Evolutionary conservation across 75 land plant species (phyloP).

Genomic region (Cryptomeria japonica): DNA sequence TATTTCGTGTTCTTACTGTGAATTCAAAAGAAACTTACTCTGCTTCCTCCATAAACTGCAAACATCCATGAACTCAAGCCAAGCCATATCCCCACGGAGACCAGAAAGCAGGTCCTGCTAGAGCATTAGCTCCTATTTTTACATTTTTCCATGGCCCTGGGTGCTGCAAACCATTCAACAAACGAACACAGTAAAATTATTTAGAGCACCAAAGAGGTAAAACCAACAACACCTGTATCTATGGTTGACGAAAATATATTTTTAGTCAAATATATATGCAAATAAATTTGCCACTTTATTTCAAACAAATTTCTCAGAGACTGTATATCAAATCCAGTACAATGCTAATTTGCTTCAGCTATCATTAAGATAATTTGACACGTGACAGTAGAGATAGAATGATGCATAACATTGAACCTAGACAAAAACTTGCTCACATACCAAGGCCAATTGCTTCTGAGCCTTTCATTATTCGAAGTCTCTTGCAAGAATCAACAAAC

Average conservation of each 20-base stretch:
- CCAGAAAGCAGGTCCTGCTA: slow-evolving; percentile 10
- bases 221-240: not conserved
- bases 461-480: slow-evolving; percentile 60
- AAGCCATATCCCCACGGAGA: slow-evolving; percentile 2
- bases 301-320: not conserved
- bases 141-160: slow-evolving; percentile 20
- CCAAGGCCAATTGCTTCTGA: slow-evolving; percentile 58
- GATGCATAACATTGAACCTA: not conserved
- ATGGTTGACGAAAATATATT: not conserved
- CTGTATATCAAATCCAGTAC: not conserved
- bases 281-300: not conserved
- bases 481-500: slow-evolving; percentile 69
- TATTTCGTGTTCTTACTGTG: not conserved
- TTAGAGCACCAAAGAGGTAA: too few species aligned
- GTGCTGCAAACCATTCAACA: slow-evolving; percentile 2
- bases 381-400: not conserved
- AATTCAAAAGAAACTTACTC: not conserved
- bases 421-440: slow-evolving; percentile 15
- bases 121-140: slow-evolving; percentile 17
- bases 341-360: not conserved
- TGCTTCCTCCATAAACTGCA: not conserved
- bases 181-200: not conserved
- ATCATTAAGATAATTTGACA: not conserved
- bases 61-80: slow-evolving; percentile 4
- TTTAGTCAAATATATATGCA: not conserved